phyloP scores from a whole-genome alignment of 139 green algal genomes.

The Coelastrella sp. region DNA sequence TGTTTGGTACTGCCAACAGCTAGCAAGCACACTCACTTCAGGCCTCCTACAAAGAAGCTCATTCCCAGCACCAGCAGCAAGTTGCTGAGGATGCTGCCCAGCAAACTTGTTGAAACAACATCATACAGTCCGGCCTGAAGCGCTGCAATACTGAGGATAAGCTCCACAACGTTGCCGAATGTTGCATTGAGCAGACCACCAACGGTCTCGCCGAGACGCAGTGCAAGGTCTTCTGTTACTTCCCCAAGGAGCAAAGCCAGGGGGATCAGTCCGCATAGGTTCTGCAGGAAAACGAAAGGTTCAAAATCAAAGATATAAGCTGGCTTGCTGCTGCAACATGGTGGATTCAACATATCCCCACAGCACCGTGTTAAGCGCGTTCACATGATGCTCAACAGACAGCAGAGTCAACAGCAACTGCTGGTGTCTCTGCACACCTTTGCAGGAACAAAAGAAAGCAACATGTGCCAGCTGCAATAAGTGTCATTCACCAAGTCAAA shows the following conservation, averaged over 20 bases:
- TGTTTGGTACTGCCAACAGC: too few species aligned
- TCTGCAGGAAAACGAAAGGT: constrained; percentile 54
- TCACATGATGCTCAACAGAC: too few species aligned
- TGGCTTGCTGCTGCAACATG: too few species aligned
- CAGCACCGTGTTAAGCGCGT: too few species aligned
- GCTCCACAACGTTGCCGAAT: constrained; percentile 93
- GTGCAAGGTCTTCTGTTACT: constrained; percentile 88
- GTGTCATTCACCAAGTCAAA: too few species aligned
- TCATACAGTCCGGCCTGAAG: constrained; percentile 78
- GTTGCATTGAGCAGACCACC: constrained; percentile 87
- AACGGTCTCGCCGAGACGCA: constrained; percentile 78
- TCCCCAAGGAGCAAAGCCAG: constrained; percentile 90
- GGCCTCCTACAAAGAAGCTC: constrained; percentile 31
- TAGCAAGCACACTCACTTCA: constrained; percentile 5
- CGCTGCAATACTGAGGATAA: constrained; percentile 91
- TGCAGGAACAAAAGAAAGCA: neutral
- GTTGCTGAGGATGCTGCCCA: constrained; percentile 92
- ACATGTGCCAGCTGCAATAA: too few species aligned
- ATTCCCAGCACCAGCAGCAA: constrained; percentile 85
- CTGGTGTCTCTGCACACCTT: neutral
- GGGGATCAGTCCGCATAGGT: constrained; percentile 84
- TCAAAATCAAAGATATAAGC: too few species aligned
- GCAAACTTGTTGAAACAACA: constrained; percentile 86
- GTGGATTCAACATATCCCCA: too few species aligned
- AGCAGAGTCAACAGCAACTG: neutral